phyloP scores from a whole-genome alignment of 306 rosid genomes.

The Sechiopsis laciniata region DNA sequence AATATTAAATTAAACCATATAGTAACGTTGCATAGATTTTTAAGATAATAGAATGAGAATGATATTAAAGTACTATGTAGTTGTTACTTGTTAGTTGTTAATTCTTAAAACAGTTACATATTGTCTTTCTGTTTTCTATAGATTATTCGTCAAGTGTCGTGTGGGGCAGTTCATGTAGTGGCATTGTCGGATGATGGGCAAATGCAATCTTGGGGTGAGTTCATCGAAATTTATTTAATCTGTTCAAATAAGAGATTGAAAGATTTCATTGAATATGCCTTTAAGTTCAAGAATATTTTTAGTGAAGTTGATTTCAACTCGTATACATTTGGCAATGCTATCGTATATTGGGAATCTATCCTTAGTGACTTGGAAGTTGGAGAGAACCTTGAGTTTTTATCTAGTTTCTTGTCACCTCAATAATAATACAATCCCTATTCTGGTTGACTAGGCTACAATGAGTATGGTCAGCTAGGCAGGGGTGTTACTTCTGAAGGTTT shows the following conservation, averaged over 20 bases:
- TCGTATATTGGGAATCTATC: slow-evolving; percentile 17
- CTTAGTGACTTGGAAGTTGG: slow-evolving; percentile 15
- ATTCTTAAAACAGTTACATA: neutral
- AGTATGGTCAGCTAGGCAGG: slow-evolving; percentile 94
- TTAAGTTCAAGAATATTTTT: neutral
- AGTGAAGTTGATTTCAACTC: slow-evolving; percentile 5
- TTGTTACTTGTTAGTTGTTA: neutral
- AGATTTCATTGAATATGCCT: neutral
- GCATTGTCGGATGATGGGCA: slow-evolving; percentile 83
- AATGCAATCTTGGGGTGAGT: slow-evolving; percentile 87
- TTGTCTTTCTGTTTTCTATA: slow-evolving; percentile 23
- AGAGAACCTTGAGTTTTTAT: slow-evolving; percentile 27
- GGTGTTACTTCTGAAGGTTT: slow-evolving; percentile 91
- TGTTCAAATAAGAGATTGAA: neutral
- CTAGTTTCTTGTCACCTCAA: slow-evolving; percentile 30
- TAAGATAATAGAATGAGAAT: neutral
- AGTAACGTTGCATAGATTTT: neutral
- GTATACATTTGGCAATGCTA: slow-evolving; percentile 1
- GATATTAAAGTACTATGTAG: neutral
- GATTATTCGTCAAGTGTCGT: slow-evolving; percentile 81
- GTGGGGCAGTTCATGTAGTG: slow-evolving; percentile 85
- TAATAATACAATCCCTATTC: slow-evolving; percentile 38
- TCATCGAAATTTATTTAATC: neutral
- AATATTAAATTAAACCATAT: neutral
- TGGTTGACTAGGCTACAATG: slow-evolving; percentile 86